Evolutionary conservation across 805 yeast genomes (phyloP).

Genomic region (Phaffomyces opuntiae): DNA sequence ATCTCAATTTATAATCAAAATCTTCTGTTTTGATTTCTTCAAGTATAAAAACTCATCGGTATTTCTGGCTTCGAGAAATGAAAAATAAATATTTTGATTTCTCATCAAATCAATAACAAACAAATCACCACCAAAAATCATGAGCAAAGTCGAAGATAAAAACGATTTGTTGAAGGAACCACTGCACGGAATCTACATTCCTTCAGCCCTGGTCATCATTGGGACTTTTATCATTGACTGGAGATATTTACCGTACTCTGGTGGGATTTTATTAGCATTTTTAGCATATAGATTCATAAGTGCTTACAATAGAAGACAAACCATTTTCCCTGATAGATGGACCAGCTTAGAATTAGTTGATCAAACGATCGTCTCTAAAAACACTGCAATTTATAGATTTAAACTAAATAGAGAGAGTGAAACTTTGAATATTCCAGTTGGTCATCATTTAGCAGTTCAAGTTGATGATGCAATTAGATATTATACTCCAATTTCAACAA

Average conservation of each 20-base stretch:
- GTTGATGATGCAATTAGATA: conserved; percentile 44
- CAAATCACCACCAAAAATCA: not conserved
- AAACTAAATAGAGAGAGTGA: conserved; percentile 55
- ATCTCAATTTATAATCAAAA: too few relatives aligned
- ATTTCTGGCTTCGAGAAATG: not conserved
- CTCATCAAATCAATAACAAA: not conserved
- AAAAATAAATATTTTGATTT: not conserved
- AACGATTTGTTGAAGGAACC: conserved; percentile 59
- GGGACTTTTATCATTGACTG: conserved; percentile 53
- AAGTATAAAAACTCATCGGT: not conserved
- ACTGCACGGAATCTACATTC: conserved; percentile 70
- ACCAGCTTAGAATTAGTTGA: conserved; percentile 62
- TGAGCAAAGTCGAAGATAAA: conserved; percentile 26
- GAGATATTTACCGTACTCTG: conserved; percentile 40
- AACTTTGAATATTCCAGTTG: conserved; percentile 60
- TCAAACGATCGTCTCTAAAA: conserved; percentile 64
- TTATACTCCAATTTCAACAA: conserved; percentile 72
- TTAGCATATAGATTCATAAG: conserved; percentile 27
- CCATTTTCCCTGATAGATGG: conserved; percentile 49
- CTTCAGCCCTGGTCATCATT: conserved; percentile 48
- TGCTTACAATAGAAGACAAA: conserved; percentile 33
- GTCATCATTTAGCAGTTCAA: conserved; percentile 64
- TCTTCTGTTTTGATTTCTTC: not conserved
- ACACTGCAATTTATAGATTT: conserved; percentile 69
- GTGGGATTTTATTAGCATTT: conserved; percentile 33